These are phyloP conservation scores for Candida methanosorbosa DNA, from an alignment of 805 yeast genomes.

Conservation along the genomic window DNA sequence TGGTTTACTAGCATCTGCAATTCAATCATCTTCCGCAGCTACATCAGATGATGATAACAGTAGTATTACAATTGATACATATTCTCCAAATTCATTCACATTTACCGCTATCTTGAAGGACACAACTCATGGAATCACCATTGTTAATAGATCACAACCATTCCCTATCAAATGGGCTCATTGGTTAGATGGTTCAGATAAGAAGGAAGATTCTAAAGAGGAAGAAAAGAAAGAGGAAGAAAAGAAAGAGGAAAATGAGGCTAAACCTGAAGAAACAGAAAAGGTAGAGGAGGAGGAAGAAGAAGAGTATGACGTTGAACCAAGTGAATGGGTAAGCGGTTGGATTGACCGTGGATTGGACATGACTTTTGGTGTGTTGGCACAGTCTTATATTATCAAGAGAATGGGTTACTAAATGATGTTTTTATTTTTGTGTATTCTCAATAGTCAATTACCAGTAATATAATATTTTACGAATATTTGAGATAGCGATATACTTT, in stretches of 20 bases:
- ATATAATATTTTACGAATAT: too few species aligned
- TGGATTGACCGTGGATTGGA: slow-evolving; percentile 78
- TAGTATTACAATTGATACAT: slow-evolving; percentile 34
- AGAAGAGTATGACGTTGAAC: slow-evolving; percentile 39
- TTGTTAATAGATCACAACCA: slow-evolving; percentile 77
- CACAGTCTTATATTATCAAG: slow-evolving; percentile 83
- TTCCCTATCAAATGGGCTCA: slow-evolving; percentile 85
- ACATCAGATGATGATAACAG: slow-evolving; percentile 15
- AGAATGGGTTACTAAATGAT: slow-evolving; percentile 65
- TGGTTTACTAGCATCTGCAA: slow-evolving; percentile 20
- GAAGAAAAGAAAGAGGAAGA: slow-evolving; percentile 15
- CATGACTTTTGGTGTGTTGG: slow-evolving; percentile 74
- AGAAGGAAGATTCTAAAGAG: slow-evolving; percentile 7
- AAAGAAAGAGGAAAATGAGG: slow-evolving; percentile 14
- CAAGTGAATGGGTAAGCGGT: slow-evolving; percentile 72
- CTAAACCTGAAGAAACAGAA: slow-evolving; percentile 8
- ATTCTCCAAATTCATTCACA: slow-evolving; percentile 49
- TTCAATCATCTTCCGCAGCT: slow-evolving; percentile 14
- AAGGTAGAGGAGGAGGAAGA: slow-evolving; percentile 9
- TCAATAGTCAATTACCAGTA: background rate
- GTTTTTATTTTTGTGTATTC: slow-evolving; percentile 1
- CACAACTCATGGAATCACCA: slow-evolving; percentile 64
- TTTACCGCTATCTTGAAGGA: slow-evolving; percentile 75
- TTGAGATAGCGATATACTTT: too few species aligned
- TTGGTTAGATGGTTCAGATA: slow-evolving; percentile 64